Percentiles rank a stretch among this genome's conserved stretches.
phyloP scores from a whole-genome alignment of 106 monocot genomes.

The Dioscorea dumetorum region DNA sequence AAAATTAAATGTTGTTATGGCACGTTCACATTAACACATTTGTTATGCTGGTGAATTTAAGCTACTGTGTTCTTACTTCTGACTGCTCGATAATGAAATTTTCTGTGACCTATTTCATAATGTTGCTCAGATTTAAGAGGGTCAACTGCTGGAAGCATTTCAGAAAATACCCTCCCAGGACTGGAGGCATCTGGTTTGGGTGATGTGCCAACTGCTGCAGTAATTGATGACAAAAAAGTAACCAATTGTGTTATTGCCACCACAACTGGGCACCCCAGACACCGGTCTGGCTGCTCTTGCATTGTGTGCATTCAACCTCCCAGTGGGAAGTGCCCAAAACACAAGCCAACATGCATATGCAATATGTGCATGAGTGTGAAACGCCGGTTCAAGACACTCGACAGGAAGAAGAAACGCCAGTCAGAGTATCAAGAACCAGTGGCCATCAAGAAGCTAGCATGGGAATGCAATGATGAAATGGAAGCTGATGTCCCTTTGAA shows the following conservation, averaged over 20 bases:
- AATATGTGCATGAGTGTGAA: slow-evolving; percentile 87
- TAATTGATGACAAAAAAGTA: slow-evolving; percentile 38
- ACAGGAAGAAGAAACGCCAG: slow-evolving; percentile 82
- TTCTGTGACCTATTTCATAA: no score
- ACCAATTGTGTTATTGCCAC: slow-evolving; percentile 34
- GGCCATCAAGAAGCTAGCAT: slow-evolving; percentile 35
- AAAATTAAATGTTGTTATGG: no score
- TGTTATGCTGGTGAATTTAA: no score
- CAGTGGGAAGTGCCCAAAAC: slow-evolving; percentile 93
- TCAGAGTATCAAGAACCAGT: slow-evolving; percentile 62
- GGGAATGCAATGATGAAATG: slow-evolving; percentile 32
- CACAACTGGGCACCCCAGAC: slow-evolving; percentile 82
- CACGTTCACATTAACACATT: no score
- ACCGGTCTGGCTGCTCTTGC: slow-evolving; percentile 87
- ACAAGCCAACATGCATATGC: slow-evolving; percentile 66
- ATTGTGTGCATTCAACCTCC: slow-evolving; percentile 97
- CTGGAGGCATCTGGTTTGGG: slow-evolving; percentile 50
- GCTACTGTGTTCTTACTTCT: no score
- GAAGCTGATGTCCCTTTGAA: slow-evolving; percentile 26
- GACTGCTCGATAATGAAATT: no score
- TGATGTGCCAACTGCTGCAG: slow-evolving; percentile 47
- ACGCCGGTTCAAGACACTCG: slow-evolving; percentile 86
- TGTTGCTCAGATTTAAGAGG: slow-evolving; percentile 61
- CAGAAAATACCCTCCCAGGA: slow-evolving; percentile 17
- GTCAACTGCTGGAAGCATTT: slow-evolving; percentile 17